phyloP scores from a whole-genome alignment of 75 land plant species.

The Azolla pinnata region DNA sequence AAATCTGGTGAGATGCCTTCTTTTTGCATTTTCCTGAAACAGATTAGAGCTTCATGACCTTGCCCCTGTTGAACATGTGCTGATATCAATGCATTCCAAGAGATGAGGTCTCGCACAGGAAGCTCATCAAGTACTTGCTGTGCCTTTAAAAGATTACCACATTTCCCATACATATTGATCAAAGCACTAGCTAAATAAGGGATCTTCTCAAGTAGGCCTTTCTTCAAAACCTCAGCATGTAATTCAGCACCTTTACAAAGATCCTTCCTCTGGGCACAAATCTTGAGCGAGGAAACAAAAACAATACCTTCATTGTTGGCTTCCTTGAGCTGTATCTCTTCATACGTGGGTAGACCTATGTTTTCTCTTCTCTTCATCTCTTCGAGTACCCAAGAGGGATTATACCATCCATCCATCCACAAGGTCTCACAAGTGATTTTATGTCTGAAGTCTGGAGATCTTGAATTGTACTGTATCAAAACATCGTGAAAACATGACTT shows the following conservation, averaged over 20 bases:
- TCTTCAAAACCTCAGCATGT: not conserved
- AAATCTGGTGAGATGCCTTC: conserved; percentile 24
- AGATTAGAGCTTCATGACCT: conserved; percentile 19
- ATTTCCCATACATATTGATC: conserved; percentile 29
- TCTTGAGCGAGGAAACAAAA: not conserved
- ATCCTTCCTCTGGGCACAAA: not conserved
- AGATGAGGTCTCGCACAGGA: conserved; percentile 27
- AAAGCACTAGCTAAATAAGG: conserved; percentile 19
- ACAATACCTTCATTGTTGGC: not conserved
- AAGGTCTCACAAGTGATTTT: too few relatives aligned
- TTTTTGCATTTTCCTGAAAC: conserved; percentile 21
- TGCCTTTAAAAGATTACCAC: conserved; percentile 12
- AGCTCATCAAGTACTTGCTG: conserved; percentile 35
- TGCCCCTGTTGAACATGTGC: conserved; percentile 23
- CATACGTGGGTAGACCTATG: too few relatives aligned
- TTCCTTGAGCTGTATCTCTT: not conserved
- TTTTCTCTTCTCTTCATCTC: too few relatives aligned
- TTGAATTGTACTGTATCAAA: too few relatives aligned
- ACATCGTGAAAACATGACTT: too few relatives aligned
- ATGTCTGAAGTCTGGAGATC: too few relatives aligned
- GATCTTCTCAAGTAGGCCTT: conserved; percentile 12
- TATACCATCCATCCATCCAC: too few relatives aligned
- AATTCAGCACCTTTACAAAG: not conserved
- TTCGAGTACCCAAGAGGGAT: too few relatives aligned
- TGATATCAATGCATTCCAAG: conserved; percentile 39